Percentiles rank a stretch among this genome's conserved stretches.
Evolutionary conservation across 2,329 filamentous ascomycete genomes (phyloP).

Genomic region (Botrytis cinerea): DNA sequence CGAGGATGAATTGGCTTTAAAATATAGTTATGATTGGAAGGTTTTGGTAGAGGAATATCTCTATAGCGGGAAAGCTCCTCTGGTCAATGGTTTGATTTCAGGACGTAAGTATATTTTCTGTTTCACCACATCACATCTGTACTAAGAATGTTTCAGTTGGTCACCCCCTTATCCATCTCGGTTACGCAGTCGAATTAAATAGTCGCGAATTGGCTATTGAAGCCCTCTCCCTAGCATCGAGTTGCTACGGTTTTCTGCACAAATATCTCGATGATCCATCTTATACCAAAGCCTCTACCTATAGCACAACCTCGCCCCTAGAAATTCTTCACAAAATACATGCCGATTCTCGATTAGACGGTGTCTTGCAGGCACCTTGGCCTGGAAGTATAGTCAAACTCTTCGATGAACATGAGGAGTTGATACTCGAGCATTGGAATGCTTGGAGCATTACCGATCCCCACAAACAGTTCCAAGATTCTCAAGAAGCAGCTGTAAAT

Average conservation of each 20-base stretch:
- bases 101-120: slow-evolving; percentile 62
- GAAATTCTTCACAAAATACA: slow-evolving; percentile 72
- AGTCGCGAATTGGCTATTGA: slow-evolving; percentile 87
- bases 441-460: slow-evolving; percentile 75
- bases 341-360: slow-evolving; percentile 69
- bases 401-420: slow-evolving; percentile 67
- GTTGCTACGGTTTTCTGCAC: slow-evolving; percentile 61
- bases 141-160: slow-evolving; percentile 58
- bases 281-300: slow-evolving; percentile 66
- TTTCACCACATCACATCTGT: slow-evolving; percentile 28
- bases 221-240: slow-evolving; percentile 69
- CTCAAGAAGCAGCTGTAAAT: slow-evolving; percentile 61
- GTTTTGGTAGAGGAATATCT: slow-evolving; percentile 74
- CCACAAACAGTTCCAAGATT: slow-evolving; percentile 72
- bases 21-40: slow-evolving; percentile 79
- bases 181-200: slow-evolving; percentile 88
- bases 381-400: slow-evolving; percentile 66
- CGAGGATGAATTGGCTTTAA: slow-evolving; percentile 80
- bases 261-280: slow-evolving; percentile 71
- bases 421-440: slow-evolving; percentile 87
- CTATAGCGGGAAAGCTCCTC: slow-evolving; percentile 70
- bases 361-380: slow-evolving; percentile 60
- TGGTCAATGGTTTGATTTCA: slow-evolving; percentile 78
- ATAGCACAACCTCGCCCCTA: slow-evolving; percentile 62
- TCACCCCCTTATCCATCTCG: slow-evolving; percentile 90